phyloP scores from a whole-genome alignment of 73 alveolate species.

The Paramecium bursaria region DNA sequence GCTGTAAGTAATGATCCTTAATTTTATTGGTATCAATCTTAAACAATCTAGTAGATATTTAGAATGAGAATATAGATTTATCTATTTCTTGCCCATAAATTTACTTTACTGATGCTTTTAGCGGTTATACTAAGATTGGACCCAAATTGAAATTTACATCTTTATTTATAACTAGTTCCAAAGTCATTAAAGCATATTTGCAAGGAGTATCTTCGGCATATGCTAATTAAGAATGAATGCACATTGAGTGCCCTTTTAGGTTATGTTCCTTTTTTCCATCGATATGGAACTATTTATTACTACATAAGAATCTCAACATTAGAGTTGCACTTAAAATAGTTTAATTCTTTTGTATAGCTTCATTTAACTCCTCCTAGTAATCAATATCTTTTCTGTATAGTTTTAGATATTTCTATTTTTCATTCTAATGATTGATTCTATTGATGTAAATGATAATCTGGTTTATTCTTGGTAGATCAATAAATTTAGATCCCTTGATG shows the following conservation, averaged over 20 bases:
- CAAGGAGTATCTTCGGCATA: background rate
- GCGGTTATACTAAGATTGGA: too few relatives aligned
- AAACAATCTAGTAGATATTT: too few relatives aligned
- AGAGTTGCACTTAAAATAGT: background rate
- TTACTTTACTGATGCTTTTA: too few relatives aligned
- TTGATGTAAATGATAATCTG: slow-evolving; percentile 14
- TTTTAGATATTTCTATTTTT: background rate
- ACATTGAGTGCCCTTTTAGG: slow-evolving; percentile 1
- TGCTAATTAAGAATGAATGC: background rate
- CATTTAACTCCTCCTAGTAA: background rate
- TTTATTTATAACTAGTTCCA: background rate
- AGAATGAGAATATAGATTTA: too few relatives aligned
- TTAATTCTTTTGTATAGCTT: background rate
- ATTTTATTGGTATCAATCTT: too few relatives aligned
- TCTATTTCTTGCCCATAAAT: slow-evolving; percentile 19
- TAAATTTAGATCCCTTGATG: background rate
- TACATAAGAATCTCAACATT: slow-evolving; percentile 12
- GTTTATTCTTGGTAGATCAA: background rate
- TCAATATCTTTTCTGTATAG: slow-evolving; percentile 26
- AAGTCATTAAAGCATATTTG: background rate
- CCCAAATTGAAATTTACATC: slow-evolving; percentile 22
- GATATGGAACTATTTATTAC: background rate
- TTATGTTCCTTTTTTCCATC: slow-evolving; percentile 10
- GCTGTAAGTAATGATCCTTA: too few relatives aligned
- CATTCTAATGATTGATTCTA: background rate